phyloP scores from a whole-genome alignment of 2,329 filamentous ascomycete species.

The Trichoderma harzianum region DNA sequence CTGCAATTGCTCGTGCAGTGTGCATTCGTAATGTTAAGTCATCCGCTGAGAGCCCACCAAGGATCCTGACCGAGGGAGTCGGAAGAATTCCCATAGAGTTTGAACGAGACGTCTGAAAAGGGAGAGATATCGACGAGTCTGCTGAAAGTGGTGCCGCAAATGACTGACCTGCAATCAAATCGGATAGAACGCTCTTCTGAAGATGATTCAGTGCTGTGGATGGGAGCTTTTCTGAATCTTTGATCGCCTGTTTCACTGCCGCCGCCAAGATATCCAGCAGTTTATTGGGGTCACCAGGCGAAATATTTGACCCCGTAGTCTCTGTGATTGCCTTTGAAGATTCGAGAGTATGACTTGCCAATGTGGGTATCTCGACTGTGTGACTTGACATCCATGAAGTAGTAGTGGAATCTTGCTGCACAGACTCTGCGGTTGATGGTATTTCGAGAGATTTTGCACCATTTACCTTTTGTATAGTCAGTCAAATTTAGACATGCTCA shows the following conservation, averaged over 20 bases:
- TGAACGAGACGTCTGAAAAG: background rate
- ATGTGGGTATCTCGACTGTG: background rate
- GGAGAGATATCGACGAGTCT: background rate
- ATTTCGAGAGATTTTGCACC: background rate
- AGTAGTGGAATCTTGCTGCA: background rate
- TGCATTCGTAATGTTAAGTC: background rate
- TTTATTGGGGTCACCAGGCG: background rate
- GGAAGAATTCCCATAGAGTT: background rate
- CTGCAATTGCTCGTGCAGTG: background rate
- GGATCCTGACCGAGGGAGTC: background rate
- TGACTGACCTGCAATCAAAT: background rate
- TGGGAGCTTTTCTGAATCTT: background rate
- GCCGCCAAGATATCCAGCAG: constrained; percentile 21
- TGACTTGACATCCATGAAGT: background rate
- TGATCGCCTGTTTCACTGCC: constrained; percentile 19
- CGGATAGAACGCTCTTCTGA: constrained; percentile 4
- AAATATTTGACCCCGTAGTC: background rate
- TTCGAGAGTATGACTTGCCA: background rate
- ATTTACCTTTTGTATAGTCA: background rate
- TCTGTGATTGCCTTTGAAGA: background rate
- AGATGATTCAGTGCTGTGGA: background rate
- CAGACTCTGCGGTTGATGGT: background rate
- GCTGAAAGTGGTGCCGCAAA: background rate
- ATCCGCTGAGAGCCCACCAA: constrained; percentile 2
- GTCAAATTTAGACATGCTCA: background rate